Evolutionary conservation across 2,329 filamentous ascomycete genomes (phyloP).

Genomic region (Aureobasidium lini): DNA sequence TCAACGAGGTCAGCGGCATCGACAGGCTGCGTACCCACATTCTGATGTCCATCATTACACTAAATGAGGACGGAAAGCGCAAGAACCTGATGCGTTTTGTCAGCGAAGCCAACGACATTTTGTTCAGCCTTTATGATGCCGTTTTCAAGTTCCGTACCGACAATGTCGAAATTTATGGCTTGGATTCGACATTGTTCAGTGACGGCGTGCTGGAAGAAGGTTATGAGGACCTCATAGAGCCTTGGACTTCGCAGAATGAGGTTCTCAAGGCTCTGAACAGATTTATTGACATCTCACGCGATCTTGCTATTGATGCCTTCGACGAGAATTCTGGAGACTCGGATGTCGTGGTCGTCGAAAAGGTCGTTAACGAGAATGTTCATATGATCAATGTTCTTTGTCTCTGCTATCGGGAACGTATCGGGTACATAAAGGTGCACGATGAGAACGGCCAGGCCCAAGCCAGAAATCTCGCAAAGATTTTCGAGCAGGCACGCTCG

Average conservation of each 20-base stretch:
- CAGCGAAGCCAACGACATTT: constrained; percentile 67
- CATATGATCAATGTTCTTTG: constrained; percentile 52
- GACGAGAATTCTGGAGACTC: constrained; percentile 22
- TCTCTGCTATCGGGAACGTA: constrained; percentile 52
- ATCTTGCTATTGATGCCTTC: constrained; percentile 29
- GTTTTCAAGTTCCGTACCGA: constrained; percentile 64
- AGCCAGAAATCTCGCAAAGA: constrained; percentile 40
- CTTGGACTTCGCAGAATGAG: constrained; percentile 70
- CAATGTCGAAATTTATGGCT: constrained; percentile 64
- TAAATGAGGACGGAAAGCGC: constrained; percentile 56
- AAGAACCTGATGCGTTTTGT: constrained; percentile 44
- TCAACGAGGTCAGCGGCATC: constrained; percentile 32
- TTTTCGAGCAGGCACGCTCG: constrained; percentile 35
- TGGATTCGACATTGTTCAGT: constrained; percentile 56
- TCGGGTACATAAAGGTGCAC: constrained; percentile 50
- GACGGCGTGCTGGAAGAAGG: constrained; percentile 43
- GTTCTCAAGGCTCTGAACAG: constrained; percentile 32
- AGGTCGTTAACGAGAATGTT: constrained; percentile 45
- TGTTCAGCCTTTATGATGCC: constrained; percentile 55
- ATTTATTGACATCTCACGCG: constrained; percentile 35
- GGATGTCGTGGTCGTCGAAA: constrained; percentile 32
- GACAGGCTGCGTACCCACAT: constrained; percentile 36
- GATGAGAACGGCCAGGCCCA: constrained; percentile 40
- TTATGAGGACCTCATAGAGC: constrained; percentile 58
- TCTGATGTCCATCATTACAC: constrained; percentile 47